Evolutionary conservation across 2,329 filamentous ascomycete species (phyloP), one percentile per base, ranked within the genome.

Genomic region (Thelonectria blattea): DNA sequence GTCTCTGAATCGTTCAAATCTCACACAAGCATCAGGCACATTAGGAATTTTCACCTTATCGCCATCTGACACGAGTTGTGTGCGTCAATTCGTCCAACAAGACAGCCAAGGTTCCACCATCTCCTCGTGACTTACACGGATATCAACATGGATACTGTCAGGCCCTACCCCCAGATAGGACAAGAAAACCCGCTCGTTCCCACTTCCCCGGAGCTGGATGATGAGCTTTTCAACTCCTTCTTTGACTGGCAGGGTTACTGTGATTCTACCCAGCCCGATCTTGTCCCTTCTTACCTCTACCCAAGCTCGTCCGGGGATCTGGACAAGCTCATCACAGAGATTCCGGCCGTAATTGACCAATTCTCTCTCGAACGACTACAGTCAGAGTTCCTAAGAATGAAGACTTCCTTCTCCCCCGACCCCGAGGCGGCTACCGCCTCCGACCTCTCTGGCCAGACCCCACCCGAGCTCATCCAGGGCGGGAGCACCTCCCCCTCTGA

Each of bases 21-120:
- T 76, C 74, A 72, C 73, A 77, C 74, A 75, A 75, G 72, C 68
- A 72, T 72, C 70, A 71, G 74, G 70, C 68, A 73, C 68, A 74
- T 76, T 76, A 73, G 74, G 74, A 72, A 74, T 75, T 73, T 76
- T 75, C 72, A 74, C 65, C 71, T 75, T 75, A 71, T 76, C 75
- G 73, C 69, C 70, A 70, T 72, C 71, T 73, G 72, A 75, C 71
- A 72, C 72, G 70, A 68, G 67, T 71, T 72, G 69, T 72, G 69
- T 68, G 73, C 67, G 72, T 73, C 74, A 73, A 72, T 75, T 75
- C 73, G 73, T 69, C 74, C 69, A 67, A 61, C 64, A 66, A 71
- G 65, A 66, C 67, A 74, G 71, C 68, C 72, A 74, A 76, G 75
- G 76, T 78, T 76, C 76, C 76, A 78, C 76, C 74, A 76, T 72